Evolutionary conservation across 164 flowering plant species (phyloP).

Genomic region (Kingdonia uniflora): DNA sequence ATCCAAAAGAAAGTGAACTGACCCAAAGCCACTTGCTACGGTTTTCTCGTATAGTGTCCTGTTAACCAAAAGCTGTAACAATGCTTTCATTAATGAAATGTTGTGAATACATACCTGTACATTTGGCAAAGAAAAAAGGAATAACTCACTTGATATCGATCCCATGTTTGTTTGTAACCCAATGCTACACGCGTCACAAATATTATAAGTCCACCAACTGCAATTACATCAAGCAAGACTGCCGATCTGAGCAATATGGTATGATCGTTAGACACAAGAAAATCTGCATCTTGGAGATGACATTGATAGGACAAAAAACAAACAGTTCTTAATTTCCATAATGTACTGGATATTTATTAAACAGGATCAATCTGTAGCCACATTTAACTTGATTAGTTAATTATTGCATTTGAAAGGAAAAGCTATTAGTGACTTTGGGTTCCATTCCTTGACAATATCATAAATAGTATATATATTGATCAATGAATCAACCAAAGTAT

Average conservation of each 20-base stretch:
- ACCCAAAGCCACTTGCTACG: constrained; percentile 89
- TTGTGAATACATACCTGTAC: too few relatives aligned
- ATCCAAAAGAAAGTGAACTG: constrained; percentile 89
- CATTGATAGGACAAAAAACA: too few relatives aligned
- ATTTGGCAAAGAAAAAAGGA: too few relatives aligned
- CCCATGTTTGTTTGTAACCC: constrained; percentile 98
- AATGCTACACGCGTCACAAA: constrained; percentile 60
- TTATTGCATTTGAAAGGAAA: too few relatives aligned
- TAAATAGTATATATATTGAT: too few relatives aligned
- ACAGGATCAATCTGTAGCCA: neutral
- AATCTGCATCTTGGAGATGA: too few relatives aligned
- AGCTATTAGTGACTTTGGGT: too few relatives aligned
- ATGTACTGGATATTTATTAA: too few relatives aligned
- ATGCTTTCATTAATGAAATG: neutral
- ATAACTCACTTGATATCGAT: constrained; percentile 81
- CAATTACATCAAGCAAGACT: constrained; percentile 71
- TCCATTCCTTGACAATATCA: too few relatives aligned
- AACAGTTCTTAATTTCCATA: too few relatives aligned
- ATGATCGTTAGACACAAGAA: too few relatives aligned
- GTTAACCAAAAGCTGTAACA: constrained; percentile 77
- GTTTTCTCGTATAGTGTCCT: constrained; percentile 91
- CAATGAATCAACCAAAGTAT: too few relatives aligned
- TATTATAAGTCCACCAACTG: constrained; percentile 63
- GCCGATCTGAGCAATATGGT: constrained; percentile 70
- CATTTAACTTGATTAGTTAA: neutral